A percentile compares a stretch with the other conserved stretches of the same genome.
Conservation (phyloP, 2,329 filamentous ascomycete genomes). For the Monosporascus ibericus region DNA sequence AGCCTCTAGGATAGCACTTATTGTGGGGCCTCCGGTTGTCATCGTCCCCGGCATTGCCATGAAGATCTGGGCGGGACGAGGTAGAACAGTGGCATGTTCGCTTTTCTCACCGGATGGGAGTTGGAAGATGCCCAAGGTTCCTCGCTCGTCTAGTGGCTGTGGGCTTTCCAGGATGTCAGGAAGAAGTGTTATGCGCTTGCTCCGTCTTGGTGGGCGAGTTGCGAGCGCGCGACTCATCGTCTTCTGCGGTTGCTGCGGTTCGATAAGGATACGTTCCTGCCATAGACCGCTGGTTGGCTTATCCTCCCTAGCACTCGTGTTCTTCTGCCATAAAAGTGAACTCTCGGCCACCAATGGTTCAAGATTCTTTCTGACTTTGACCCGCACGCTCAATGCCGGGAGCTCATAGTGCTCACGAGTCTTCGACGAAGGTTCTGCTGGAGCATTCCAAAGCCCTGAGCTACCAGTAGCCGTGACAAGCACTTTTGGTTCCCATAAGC, state of each 20-base stretch:
- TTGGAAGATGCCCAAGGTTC: conserved; percentile 58
- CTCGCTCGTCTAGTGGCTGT: conserved; percentile 51
- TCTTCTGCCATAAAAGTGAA: conserved; percentile 33
- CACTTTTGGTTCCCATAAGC: conserved; percentile 16
- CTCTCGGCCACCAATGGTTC: conserved; percentile 31
- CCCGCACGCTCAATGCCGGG: conserved; percentile 29
- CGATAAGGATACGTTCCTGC: conserved; percentile 12
- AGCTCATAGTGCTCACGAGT: conserved; percentile 11
- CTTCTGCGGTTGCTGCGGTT: conserved; percentile 14
- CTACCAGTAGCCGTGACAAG: conserved; percentile 1
- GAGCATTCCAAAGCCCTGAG: conserved; percentile 18
- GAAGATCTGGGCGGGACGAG: conserved; percentile 29
- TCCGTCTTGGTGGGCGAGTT: conserved; percentile 48
- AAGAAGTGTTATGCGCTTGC: conserved; percentile 50
- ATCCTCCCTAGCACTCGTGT: neutral
- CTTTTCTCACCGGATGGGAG: conserved; percentile 62
- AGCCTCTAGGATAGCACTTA: conserved; percentile 25
- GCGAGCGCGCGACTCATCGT: conserved; percentile 38
- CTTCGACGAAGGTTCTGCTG: conserved; percentile 1
- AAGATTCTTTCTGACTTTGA: conserved; percentile 26
- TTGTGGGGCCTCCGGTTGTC: conserved; percentile 31
- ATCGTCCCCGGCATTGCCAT: conserved; percentile 48
- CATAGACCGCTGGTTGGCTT: conserved; percentile 15
- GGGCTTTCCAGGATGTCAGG: conserved; percentile 60
- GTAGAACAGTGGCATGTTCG: conserved; percentile 43